These are phyloP conservation scores for Neurospora tetraspora DNA, from an alignment of 495 filamentous ascomycete genomes.

Conservation along the genomic window DNA sequence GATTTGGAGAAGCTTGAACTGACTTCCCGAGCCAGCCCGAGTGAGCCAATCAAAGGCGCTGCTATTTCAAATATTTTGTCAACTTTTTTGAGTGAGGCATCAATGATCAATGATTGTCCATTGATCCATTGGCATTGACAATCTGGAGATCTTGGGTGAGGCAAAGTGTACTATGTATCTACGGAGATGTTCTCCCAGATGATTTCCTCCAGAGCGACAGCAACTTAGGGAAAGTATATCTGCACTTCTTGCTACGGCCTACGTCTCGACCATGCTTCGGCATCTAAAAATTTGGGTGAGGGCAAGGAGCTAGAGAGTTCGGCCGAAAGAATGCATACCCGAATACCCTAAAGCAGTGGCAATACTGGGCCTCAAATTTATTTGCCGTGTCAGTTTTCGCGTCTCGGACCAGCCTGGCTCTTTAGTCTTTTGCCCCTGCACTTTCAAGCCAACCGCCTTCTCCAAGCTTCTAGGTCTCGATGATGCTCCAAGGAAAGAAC, in stretches of 20 bases:
- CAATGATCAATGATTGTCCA: neutral
- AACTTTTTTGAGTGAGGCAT: neutral
- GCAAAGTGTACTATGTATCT: neutral
- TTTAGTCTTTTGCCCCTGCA: neutral
- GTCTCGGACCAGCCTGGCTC: neutral
- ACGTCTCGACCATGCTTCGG: neutral
- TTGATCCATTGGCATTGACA: neutral
- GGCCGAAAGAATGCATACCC: neutral
- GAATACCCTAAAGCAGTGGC: neutral
- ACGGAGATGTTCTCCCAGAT: neutral
- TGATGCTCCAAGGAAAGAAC: neutral
- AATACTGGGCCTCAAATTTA: neutral
- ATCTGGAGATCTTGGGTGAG: neutral
- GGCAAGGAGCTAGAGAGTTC: neutral
- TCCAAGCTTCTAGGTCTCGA: neutral
- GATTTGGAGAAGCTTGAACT: neutral
- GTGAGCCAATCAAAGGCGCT: neutral
- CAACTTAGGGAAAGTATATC: neutral
- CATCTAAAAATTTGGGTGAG: neutral
- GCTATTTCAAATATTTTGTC: neutral
- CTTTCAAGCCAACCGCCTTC: neutral
- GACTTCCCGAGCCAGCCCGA: neutral
- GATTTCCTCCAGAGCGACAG: neutral
- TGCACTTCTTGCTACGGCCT: neutral
- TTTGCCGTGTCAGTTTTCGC: neutral